These are phyloP conservation scores for Diaporthe vexans DNA, from an alignment of 2,329 filamentous ascomycete genomes.

Conservation along the genomic window DNA sequence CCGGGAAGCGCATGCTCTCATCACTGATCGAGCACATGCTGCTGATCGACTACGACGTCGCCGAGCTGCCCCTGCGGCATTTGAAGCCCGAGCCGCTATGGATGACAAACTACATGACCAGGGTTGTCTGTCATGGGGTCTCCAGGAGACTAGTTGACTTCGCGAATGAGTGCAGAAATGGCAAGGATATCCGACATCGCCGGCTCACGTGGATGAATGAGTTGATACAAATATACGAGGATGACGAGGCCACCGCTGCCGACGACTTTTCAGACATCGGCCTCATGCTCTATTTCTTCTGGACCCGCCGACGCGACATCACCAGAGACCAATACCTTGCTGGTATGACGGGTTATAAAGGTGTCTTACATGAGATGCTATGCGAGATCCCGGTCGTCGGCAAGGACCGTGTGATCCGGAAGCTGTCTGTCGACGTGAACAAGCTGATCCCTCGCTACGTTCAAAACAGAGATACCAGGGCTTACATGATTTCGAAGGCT, in stretches of 20 bases:
- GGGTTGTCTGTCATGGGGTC: background rate
- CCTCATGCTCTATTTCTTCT: conserved; percentile 42
- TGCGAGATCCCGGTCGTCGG: conserved; percentile 39
- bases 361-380: conserved; percentile 43
- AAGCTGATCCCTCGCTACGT: conserved; percentile 37
- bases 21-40: conserved; percentile 29
- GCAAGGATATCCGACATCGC: background rate
- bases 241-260: background rate
- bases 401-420: conserved; percentile 41
- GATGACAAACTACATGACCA: background rate
- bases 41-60: conserved; percentile 16
- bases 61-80: background rate
- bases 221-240: background rate
- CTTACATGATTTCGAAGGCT: background rate
- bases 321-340: background rate
- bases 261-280: conserved; percentile 23
- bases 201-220: background rate
- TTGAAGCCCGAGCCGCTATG: background rate
- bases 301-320: conserved; percentile 29
- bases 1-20: background rate
- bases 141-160: background rate
- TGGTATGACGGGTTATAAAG: conserved; percentile 40
- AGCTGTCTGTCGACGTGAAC: conserved; percentile 43
- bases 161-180: background rate
- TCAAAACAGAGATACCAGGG: background rate